Evolutionary conservation across 345 rosid species (phyloP), one percentile per base, ranked within the genome.

Genomic region (Physaria fendleri): DNA sequence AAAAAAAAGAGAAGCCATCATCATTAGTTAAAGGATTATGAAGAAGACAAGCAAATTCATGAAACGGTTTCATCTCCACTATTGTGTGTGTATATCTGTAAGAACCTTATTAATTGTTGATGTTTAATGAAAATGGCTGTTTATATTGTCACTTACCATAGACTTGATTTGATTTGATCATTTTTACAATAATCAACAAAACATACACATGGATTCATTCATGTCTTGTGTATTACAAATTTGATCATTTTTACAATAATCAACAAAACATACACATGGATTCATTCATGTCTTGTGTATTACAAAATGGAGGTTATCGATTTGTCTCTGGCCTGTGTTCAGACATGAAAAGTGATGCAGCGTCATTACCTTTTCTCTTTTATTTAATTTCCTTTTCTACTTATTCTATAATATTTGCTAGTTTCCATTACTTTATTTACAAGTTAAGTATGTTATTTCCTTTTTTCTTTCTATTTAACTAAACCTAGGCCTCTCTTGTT

Each of bases 291-390:
- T 50, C 39, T 38, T 6, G 39, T 13, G 5, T 18, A 39, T 5
- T 50, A 67, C 65, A 58, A 59, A 32, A n/a, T n/a, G n/a, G n/a
- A 22, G 17, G 18, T 22, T 30, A 25, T 48, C 5, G 24, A 25
- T 22, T 35, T 17, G 66, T 43, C n/a, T n/a, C n/a, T n/a, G n/a
- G n/a, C n/a, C 45, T 46, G 56, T 35, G 34, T 48, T 71, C 77
- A 84, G 53, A 83, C 83, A 10, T 79, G 88, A 71, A 78, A 89
- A 12, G 82, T n/a, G n/a, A n/a, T n/a, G n/a, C n/a, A n/a, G n/a
- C n/a, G n/a, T n/a, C n/a, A n/a, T n/a, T n/a, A n/a, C n/a, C n/a
- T n/a, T n/a, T n/a, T n/a, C n/a, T n/a, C n/a, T n/a, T n/a, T n/a
- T n/a, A n/a, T n/a, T n/a, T n/a, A n/a, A n/a, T n/a, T n/a, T n/a